phyloP scores from a whole-genome alignment of 305 asterid species.

The Fraxinus albicans region DNA sequence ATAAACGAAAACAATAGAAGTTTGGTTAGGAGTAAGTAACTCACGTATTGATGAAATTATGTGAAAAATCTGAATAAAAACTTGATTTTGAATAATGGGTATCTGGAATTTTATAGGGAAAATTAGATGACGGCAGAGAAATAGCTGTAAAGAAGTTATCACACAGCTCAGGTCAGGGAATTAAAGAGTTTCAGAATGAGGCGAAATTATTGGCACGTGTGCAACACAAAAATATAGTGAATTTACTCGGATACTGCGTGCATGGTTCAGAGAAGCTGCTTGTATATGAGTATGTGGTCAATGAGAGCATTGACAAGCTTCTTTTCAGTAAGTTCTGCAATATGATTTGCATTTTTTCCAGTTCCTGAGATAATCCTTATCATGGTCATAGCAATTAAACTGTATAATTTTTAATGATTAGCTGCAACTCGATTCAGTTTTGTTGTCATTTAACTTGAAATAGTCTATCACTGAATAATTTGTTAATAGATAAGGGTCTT shows the following conservation, averaged over 20 bases:
- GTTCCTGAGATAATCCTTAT: not conserved
- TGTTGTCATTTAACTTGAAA: not conserved
- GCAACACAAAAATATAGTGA: constrained; percentile 92
- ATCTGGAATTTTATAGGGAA: constrained; percentile 52
- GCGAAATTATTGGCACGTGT: constrained; percentile 80
- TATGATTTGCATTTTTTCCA: not conserved
- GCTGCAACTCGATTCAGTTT: not conserved
- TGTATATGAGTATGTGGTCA: constrained; percentile 74
- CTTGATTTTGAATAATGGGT: constrained; percentile 20
- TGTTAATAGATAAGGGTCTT: not conserved
- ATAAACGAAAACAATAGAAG: not conserved
- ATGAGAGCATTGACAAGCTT: constrained; percentile 93
- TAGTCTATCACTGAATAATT: not conserved
- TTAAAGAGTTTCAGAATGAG: constrained; percentile 77
- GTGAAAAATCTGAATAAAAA: not conserved
- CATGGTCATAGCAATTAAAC: not conserved
- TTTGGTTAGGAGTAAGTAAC: not conserved
- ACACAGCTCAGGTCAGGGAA: constrained; percentile 72
- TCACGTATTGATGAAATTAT: not conserved
- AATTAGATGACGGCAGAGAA: constrained; percentile 69
- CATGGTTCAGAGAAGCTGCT: constrained; percentile 70
- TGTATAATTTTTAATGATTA: not conserved
- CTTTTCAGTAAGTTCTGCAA: constrained; percentile 71
- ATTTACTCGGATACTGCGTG: constrained; percentile 78
- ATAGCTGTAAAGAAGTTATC: constrained; percentile 93